Base-by-base conservation (phyloP, 2,329 filamentous ascomycete genomes). In the Simplicillium sp. region DNA sequence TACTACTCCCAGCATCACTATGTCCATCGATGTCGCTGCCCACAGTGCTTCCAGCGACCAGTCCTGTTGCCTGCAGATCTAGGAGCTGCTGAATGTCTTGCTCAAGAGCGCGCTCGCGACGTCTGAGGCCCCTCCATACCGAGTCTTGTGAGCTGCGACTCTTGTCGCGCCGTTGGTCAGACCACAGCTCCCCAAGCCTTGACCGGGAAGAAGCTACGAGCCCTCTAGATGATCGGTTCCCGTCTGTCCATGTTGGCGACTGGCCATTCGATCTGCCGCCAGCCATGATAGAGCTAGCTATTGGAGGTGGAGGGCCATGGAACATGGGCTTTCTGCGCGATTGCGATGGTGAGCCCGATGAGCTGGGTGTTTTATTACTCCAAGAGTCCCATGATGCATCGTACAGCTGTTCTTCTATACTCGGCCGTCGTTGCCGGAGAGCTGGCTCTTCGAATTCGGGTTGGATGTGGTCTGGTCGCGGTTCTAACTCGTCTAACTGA, bases 301-400 rank as follows among this genome's bases (percentile, higher is more conserved):
- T 74, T 4, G 71, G 71, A 1, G 71, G 69, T 0, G 71, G 71
- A 1, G 71, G 71, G 1, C 70, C 69, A 3, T 58, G 51, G 42
- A 74, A 75, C 35, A 73, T 59, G 3, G 56, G 44, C 11, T 52
- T 59, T 8, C 48, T 48, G 37, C 53, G 60, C 16, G 44, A 46
- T 40, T 57, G 60, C 6, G 60, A 58, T 9, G 56, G 47, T 2
- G 63, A 62, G 11, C 49, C 54, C 7, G 47, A 46, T 20, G 52
- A 54, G 46, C 53, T 61, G 37, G 46, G 44, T 20, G 37, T 33
- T 37, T 39, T 53, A 36, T 49, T 49, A 20, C 43, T 39, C 45
- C 49, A 51, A n/a, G 45, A 39, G 14, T 41, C 44, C 3, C 48
- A 43, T 18, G 50, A 40, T 34, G 14, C 43, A 41, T 38, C 45